Evolutionary conservation across 2,329 filamentous ascomycete genomes (phyloP).

Genomic region (Ceratocystis cubensis): DNA sequence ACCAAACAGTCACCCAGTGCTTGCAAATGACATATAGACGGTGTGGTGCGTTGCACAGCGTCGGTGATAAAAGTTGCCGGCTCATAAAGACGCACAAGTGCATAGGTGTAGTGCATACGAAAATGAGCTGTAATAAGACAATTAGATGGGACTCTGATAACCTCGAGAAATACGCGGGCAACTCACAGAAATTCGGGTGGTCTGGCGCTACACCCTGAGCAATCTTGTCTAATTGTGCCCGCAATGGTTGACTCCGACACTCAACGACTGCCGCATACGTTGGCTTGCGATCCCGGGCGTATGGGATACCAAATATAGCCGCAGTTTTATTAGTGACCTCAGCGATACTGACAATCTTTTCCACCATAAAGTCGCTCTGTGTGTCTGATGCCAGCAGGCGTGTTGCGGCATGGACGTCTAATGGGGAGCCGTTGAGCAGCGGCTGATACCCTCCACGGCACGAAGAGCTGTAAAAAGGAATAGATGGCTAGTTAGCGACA

Average conservation of each 20-base stretch:
- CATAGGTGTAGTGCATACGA: conserved; percentile 28
- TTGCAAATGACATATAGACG: conserved; percentile 26
- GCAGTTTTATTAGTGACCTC: conserved; percentile 19
- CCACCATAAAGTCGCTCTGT: conserved; percentile 19
- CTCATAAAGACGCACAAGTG: conserved; percentile 31
- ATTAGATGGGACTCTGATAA: neutral
- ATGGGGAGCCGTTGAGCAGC: conserved; percentile 16
- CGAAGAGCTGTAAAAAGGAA: conserved; percentile 10
- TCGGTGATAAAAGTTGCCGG: conserved; percentile 29
- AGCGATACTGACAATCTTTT: conserved; percentile 20
- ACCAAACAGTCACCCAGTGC: conserved; percentile 30
- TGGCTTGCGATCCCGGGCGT: conserved; percentile 19
- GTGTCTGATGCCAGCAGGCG: conserved; percentile 15
- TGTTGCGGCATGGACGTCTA: conserved; percentile 18
- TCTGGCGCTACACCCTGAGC: conserved; percentile 16
- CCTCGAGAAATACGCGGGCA: too few relatives aligned
- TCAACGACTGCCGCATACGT: conserved; percentile 19
- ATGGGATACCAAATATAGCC: conserved; percentile 20
- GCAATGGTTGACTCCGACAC: conserved; percentile 15
- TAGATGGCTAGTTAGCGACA: neutral
- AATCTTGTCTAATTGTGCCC: conserved; percentile 18
- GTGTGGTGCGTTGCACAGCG: conserved; percentile 25
- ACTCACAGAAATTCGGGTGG: conserved; percentile 17
- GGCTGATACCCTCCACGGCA: conserved; percentile 19
- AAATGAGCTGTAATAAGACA: conserved; percentile 22